A percentile compares a stretch with the other conserved stretches of the same genome.
These are phyloP conservation scores for Aspergillus puulaauensis DNA, from an alignment of 2,329 filamentous ascomycete species.

Conservation along the genomic window DNA sequence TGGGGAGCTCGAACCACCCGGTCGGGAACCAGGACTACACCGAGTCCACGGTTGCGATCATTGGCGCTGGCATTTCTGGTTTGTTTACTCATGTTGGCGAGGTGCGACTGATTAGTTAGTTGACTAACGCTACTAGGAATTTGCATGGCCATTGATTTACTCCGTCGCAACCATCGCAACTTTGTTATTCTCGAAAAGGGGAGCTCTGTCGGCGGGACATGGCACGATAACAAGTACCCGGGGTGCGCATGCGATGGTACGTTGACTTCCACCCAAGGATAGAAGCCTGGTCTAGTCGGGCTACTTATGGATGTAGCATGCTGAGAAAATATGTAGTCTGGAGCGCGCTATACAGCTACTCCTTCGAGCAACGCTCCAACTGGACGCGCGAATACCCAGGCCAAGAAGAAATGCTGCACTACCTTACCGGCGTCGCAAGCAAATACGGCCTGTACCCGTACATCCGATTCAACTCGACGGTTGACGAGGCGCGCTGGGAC, in stretches of 20 bases:
- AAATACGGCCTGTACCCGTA: constrained; percentile 57
- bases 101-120: neutral
- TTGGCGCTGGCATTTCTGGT: constrained; percentile 57
- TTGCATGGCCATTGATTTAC: constrained; percentile 58
- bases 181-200: constrained; percentile 60
- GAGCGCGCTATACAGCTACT: constrained; percentile 59
- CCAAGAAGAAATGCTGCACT: constrained; percentile 60
- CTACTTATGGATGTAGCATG: neutral
- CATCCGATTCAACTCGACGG: constrained; percentile 57
- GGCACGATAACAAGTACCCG: constrained; percentile 58
- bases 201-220: constrained; percentile 54
- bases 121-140: constrained; percentile 38
- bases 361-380: constrained; percentile 59
- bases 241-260: constrained; percentile 55
- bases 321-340: constrained; percentile 39
- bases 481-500: constrained; percentile 56
- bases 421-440: constrained; percentile 54
- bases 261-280: neutral
- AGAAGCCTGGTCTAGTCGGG: no score
- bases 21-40: constrained; percentile 52
- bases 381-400: constrained; percentile 60
- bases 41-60: constrained; percentile 56
- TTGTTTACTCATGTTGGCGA: constrained; percentile 2
- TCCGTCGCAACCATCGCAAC: constrained; percentile 50
- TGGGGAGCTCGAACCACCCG: neutral